These are phyloP conservation scores for Amyloporia xantha DNA, from an alignment of 768 basidiomycete species.

Conservation along the genomic window DNA sequence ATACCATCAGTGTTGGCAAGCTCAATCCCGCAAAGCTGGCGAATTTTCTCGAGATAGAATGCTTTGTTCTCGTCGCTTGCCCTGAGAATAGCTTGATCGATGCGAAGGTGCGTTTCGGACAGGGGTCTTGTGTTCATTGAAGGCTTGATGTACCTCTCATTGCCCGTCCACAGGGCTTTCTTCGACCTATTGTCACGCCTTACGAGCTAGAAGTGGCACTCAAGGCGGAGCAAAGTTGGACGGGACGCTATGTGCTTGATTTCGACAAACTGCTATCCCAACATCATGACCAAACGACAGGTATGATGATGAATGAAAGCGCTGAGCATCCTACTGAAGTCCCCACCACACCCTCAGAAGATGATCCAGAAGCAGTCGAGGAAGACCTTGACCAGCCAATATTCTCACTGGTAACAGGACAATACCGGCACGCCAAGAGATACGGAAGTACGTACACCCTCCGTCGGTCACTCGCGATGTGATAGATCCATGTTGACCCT, in stretches of 20 bases:
- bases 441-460: constrained; percentile 39
- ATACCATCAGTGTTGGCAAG: constrained; percentile 93
- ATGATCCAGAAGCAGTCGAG: constrained; percentile 23
- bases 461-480: neutral
- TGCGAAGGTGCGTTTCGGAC: constrained; percentile 41
- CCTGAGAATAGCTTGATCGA: constrained; percentile 85
- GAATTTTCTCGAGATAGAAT: constrained; percentile 95
- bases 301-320: neutral
- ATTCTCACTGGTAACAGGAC: constrained; percentile 85
- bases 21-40: constrained; percentile 91
- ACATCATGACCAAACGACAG: constrained; percentile 13
- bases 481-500: neutral
- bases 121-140: neutral
- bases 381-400: constrained; percentile 65
- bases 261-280: constrained; percentile 54
- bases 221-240: constrained; percentile 63
- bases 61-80: constrained; percentile 92
- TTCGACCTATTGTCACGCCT: constrained; percentile 88
- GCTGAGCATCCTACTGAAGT: too few species aligned
- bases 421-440: constrained; percentile 70
- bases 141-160: neutral
- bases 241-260: constrained; percentile 72
- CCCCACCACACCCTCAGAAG: neutral
- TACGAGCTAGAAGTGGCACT: constrained; percentile 85
- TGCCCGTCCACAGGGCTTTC: constrained; percentile 59